A percentile compares a stretch with the other conserved stretches of the same genome.
phyloP scores from a whole-genome alignment of 768 basidiomycete species.

The Mycena pura region DNA sequence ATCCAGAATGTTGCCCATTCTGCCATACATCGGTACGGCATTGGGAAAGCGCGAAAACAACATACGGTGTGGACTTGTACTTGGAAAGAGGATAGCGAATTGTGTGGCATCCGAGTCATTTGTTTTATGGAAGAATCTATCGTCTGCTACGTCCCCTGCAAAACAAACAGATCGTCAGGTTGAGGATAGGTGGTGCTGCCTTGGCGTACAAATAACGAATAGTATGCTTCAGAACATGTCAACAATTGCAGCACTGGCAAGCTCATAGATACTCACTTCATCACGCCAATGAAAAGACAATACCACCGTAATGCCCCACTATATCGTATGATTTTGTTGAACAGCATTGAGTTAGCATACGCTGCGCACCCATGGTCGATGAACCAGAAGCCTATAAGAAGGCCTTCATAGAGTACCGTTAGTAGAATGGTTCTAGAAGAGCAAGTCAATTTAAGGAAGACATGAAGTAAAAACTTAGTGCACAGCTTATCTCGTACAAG shows the following conservation, averaged over 20 bases:
- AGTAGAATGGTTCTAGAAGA: conserved; percentile 78
- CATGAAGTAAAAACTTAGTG: conserved; percentile 36
- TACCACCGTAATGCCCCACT: conserved; percentile 87
- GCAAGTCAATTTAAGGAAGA: background rate
- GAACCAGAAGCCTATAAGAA: conserved; percentile 95
- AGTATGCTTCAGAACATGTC: conserved; percentile 58
- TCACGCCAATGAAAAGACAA: conserved; percentile 80
- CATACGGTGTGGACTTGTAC: conserved; percentile 75
- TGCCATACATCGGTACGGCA: conserved; percentile 33
- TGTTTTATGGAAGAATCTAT: conserved; percentile 92
- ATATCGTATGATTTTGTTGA: conserved; percentile 8
- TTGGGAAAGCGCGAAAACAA: conserved; percentile 3
- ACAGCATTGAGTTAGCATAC: background rate
- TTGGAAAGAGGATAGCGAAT: conserved; percentile 77
- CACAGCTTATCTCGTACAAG: conserved; percentile 92
- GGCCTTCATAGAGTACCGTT: conserved; percentile 81
- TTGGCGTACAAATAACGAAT: conserved; percentile 81
- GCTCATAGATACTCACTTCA: conserved; percentile 68
- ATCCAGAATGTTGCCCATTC: conserved; percentile 92
- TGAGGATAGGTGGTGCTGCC: background rate
- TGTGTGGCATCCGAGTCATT: conserved; percentile 95
- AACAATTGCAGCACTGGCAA: conserved; percentile 4
- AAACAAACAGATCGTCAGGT: background rate
- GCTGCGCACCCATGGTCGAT: conserved; percentile 83
- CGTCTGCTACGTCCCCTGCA: conserved; percentile 92